These are phyloP conservation scores for Dioszegia crocea DNA, from an alignment of 768 basidiomycete genomes.

Conservation along the genomic window DNA sequence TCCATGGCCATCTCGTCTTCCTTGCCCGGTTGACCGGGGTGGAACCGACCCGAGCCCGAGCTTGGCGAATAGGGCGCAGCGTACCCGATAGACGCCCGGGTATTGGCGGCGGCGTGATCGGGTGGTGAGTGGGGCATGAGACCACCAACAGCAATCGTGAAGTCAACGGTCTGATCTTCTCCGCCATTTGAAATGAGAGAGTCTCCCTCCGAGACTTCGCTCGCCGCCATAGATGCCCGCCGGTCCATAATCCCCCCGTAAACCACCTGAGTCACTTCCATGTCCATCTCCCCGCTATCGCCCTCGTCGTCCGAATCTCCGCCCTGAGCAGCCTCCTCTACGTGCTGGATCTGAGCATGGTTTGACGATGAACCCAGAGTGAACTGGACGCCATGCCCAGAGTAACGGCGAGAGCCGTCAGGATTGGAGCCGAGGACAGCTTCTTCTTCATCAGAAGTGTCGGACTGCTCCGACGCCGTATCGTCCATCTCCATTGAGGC, in stretches of 20 bases:
- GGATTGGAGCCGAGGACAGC: neutral
- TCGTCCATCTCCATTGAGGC: constrained; percentile 39
- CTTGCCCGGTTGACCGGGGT: constrained; percentile 33
- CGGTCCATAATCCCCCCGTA: constrained; percentile 34
- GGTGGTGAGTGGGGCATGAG: constrained; percentile 45
- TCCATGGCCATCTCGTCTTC: constrained; percentile 47
- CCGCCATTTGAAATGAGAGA: constrained; percentile 15
- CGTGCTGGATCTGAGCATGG: neutral
- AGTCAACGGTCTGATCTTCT: constrained; percentile 48
- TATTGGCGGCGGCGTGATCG: constrained; percentile 26
- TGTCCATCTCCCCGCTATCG: constrained; percentile 40
- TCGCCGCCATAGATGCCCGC: constrained; percentile 19
- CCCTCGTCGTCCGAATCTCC: constrained; percentile 10
- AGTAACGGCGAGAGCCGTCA: neutral
- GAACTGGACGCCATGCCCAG: constrained; percentile 5
- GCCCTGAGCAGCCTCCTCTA: neutral
- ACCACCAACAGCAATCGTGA: constrained; percentile 49
- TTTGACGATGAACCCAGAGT: neutral
- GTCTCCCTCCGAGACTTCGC: constrained; percentile 20
- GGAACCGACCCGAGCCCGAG: neutral
- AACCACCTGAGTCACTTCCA: constrained; percentile 44
- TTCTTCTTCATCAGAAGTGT: constrained; percentile 1
- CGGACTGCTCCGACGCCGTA: constrained; percentile 25
- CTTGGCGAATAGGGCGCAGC: constrained; percentile 20
- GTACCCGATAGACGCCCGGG: constrained; percentile 44